Base-by-base conservation (phyloP, 306 rosid species). In the Vicia villosa region DNA sequence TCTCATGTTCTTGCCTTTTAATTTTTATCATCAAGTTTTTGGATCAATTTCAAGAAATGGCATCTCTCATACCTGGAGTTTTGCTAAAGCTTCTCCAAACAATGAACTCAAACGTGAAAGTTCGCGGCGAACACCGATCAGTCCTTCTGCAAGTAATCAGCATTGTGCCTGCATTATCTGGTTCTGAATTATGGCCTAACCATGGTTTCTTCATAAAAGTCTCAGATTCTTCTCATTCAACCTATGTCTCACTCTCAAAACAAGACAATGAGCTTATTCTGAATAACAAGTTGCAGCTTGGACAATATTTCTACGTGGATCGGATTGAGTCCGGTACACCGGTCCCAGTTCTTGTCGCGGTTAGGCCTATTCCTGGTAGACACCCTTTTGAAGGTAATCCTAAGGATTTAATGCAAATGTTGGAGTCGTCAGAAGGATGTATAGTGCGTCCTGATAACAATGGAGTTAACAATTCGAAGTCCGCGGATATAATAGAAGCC, bases 131-230 rank as follows among this genome's bases (percentile, higher is more conserved):
- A 74, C 73, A 94, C 66, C 88, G 99, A 4, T 87, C 96, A 1
- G 92, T 87, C 50, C 91, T 94, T 62, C 80, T 94, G 55, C 97
- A 94, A 73, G 95, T 87, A 70, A 89, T 94, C 66, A 84, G 99
- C 79, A 91, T 91, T 3, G 86, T 82, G 14, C 99, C 97, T 8
- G 97, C 95, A 15, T 83, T 94, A 57, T 77, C 78, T 6, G 99
- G 97, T n/a, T 89, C 88, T 0, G 99, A 89, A 59, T 55, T 94
- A 16, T 94, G 97, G 97, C 97, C 97, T 56, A 87, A 94, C 50
- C 79, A 79, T 15, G 86, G 99, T 17, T 94, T 88, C 88, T 94
- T 88, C 77, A 20, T 94, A 8, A 94, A 94, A 82, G 95, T 94
- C 32, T 94, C 99, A 0, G 97, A 94, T 70, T 94, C 99, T 36